Percentiles rank a stretch among this genome's conserved stretches.
phyloP scores from a whole-genome alignment of 2,329 filamentous ascomycete species.

The Penicillium sp. region DNA sequence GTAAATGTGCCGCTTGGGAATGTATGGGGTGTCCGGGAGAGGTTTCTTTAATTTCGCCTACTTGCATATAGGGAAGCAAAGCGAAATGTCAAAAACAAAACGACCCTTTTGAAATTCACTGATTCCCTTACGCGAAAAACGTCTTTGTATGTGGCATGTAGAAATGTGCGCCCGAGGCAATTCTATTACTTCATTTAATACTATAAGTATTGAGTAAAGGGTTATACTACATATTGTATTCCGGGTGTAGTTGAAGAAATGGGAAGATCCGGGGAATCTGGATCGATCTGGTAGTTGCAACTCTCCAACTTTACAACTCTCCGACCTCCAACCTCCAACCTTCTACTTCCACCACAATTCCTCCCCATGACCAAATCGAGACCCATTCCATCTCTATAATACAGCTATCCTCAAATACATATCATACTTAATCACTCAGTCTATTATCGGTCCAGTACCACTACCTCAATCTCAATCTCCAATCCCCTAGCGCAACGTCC shows the following conservation, averaged over 20 bases:
- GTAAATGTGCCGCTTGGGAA: constrained; percentile 38
- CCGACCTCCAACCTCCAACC: background rate
- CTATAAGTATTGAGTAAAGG: background rate
- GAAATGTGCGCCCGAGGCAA: constrained; percentile 18
- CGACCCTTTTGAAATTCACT: constrained; percentile 28
- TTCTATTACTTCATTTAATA: constrained; percentile 4
- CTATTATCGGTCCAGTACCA: background rate
- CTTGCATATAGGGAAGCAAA: constrained; percentile 42
- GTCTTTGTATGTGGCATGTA: constrained; percentile 32
- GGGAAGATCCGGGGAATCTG: background rate
- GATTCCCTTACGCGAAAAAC: constrained; percentile 23
- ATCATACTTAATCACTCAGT: background rate
- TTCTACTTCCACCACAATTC: background rate
- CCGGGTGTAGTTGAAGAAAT: background rate
- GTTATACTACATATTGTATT: background rate
- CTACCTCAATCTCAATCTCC: background rate
- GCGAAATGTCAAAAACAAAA: constrained; percentile 39
- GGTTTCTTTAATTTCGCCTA: constrained; percentile 40
- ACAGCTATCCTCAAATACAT: background rate
- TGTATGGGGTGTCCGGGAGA: constrained; percentile 38
- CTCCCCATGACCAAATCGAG: background rate
- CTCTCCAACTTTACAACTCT: background rate
- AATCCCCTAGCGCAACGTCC: background rate
- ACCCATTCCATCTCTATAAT: background rate
- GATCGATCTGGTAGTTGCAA: background rate